Evolutionary conservation across 192 early-diverging fungal species (phyloP).

Genomic region (Podila horticola): DNA sequence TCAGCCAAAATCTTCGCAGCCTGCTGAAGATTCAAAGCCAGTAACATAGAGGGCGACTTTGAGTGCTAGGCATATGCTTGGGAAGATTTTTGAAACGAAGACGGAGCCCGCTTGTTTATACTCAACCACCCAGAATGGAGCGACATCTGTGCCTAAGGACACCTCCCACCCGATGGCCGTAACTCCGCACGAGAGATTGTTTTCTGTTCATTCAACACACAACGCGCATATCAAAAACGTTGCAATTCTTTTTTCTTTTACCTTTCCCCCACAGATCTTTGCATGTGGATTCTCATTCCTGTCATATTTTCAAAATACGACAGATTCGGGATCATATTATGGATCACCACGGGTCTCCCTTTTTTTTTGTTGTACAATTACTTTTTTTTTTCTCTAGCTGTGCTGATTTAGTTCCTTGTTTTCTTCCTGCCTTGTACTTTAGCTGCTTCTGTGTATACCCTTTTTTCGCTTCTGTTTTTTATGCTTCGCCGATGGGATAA

Average conservation of each 20-base stretch:
- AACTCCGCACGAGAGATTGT: neutral
- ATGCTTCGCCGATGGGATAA: too few relatives aligned
- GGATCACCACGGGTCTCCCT: neutral
- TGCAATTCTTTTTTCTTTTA: neutral
- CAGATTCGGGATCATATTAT: neutral
- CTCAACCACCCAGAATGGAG: too few relatives aligned
- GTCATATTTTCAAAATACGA: neutral
- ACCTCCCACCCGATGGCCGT: too few relatives aligned
- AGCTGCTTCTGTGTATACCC: neutral
- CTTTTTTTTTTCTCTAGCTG: neutral
- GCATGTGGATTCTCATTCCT: neutral
- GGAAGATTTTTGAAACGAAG: neutral
- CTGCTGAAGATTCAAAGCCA: constrained; percentile 59
- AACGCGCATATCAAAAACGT: too few relatives aligned
- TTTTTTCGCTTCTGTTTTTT: neutral
- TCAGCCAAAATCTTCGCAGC: constrained; percentile 54
- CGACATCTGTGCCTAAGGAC: too few relatives aligned
- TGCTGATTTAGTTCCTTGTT: neutral
- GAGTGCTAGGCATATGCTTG: neutral
- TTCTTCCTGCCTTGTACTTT: constrained; percentile 11
- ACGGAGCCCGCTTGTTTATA: too few relatives aligned
- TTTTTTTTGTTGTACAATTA: neutral
- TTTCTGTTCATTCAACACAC: neutral
- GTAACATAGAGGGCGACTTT: constrained; percentile 1
- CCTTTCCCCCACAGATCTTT: neutral